A percentile compares a stretch with the other conserved stretches of the same genome.
Conservation (phyloP, 768 basidiomycete genomes). For the Kwoniella europaea region DNA sequence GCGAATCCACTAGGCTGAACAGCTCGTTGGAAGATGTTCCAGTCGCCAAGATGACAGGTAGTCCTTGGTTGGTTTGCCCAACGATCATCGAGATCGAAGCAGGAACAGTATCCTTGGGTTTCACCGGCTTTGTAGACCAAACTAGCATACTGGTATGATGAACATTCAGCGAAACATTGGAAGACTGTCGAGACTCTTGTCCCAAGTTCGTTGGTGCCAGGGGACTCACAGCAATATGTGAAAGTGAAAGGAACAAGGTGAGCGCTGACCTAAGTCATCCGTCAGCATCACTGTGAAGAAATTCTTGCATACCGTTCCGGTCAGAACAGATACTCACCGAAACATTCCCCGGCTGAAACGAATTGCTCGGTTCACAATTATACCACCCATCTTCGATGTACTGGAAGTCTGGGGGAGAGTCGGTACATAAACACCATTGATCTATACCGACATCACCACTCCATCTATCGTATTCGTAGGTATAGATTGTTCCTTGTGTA, state of each 20-base stretch:
- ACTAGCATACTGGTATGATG: neutral
- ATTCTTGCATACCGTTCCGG: too few species aligned
- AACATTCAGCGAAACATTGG: neutral
- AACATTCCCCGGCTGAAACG: too few species aligned
- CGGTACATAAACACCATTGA: neutral
- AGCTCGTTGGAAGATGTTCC: neutral
- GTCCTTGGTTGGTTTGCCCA: neutral
- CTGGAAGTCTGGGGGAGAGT: constrained; percentile 9
- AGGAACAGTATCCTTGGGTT: neutral
- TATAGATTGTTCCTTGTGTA: neutral
- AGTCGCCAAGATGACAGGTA: neutral
- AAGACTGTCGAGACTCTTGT: neutral
- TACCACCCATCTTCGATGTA: neutral
- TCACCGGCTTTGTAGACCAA: neutral
- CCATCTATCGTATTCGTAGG: constrained; percentile 1
- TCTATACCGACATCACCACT: constrained; percentile 4
- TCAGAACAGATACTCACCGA: too few species aligned
- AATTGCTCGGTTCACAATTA: constrained; percentile 1
- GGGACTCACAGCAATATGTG: neutral
- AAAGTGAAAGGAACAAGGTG: too few species aligned
- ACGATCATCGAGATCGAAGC: neutral
- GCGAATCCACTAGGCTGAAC: neutral
- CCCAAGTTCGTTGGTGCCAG: neutral
- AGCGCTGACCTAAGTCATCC: too few species aligned
- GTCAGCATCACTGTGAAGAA: too few species aligned